phyloP scores from a whole-genome alignment of 2,329 filamentous ascomycete species.

The Penicillium frequentans region DNA sequence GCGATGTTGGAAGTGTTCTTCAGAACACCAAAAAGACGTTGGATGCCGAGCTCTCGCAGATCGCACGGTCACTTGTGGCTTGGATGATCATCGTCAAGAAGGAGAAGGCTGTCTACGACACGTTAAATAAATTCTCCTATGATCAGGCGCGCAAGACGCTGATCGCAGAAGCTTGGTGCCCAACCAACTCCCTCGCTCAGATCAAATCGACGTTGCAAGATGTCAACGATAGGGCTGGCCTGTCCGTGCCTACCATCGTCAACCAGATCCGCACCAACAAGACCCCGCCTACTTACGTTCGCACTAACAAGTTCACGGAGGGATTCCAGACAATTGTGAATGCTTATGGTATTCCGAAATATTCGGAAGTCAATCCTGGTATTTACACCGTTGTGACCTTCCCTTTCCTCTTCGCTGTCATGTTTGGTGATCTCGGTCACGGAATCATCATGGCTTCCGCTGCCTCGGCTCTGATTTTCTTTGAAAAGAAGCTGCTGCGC shows the following conservation, averaged over 20 bases:
- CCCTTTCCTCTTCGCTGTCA: constrained; percentile 99
- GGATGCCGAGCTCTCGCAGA: constrained; percentile 88
- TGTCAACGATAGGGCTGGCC: constrained; percentile 90
- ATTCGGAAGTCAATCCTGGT: constrained; percentile 94
- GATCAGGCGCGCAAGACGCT: constrained; percentile 93
- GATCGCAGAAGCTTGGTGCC: constrained; percentile 97
- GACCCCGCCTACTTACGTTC: constrained; percentile 94
- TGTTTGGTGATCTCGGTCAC: constrained; percentile 98
- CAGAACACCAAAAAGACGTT: constrained; percentile 94
- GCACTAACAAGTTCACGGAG: constrained; percentile 97
- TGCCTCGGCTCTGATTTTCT: constrained; percentile 91
- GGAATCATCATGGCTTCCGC: constrained; percentile 84
- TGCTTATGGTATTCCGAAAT: constrained; percentile 95
- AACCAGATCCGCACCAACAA: constrained; percentile 97
- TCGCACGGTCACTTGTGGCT: constrained; percentile 85
- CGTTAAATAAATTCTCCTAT: constrained; percentile 94
- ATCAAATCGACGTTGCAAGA: constrained; percentile 95
- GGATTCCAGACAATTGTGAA: constrained; percentile 99
- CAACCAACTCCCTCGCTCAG: constrained; percentile 81
- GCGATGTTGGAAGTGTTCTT: constrained; percentile 88
- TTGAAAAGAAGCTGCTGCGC: constrained; percentile 75
- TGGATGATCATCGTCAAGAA: constrained; percentile 99
- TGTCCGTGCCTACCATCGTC: constrained; percentile 97
- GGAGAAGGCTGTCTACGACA: constrained; percentile 96
- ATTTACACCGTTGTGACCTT: constrained; percentile 96